Evolutionary conservation across 306 rosid species (phyloP), one percentile per base, ranked within the genome.

Genomic region (Spatholobus suberectus): DNA sequence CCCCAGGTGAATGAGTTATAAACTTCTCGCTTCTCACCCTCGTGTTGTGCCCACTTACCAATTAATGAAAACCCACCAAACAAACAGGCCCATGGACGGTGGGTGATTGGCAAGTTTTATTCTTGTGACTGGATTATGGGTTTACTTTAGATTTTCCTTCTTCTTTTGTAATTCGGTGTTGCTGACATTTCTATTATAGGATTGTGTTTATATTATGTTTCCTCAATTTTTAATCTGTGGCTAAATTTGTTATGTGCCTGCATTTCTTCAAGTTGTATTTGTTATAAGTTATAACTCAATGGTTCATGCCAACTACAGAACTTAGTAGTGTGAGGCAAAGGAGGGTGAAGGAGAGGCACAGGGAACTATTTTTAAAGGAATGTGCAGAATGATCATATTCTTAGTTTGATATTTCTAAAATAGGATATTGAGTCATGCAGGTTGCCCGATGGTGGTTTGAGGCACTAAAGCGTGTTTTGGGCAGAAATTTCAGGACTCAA

Each of bases 1-100:
- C 65, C 38, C 71, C 82, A 78, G 89, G 89, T 86, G 34, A 78
- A 38, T 13, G 18, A 82, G 17, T 12, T 23, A 17, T 52, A 15
- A 52, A 13, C 29, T 32, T 68, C n/a, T 55, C 75, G 32, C 37
- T 21, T 69, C 5, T 3, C 58, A 26, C 70, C 9, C 17, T n/a
- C 27, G 68, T 82, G 8, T 4, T 23, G 23, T 82, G 21, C 11
- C 57, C 38, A 5, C 54, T 18, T 77, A 0, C 17, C 32, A 26
- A 24, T 58, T 11, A 21, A 77, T 73, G 20, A 49, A 27, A 26
- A 5, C 21, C 69, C 38, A 62, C 40, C 70, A 34, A 62, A 29
- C 46, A 74, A 32, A 26, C 11, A 49, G 7, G 62, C 40, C 27
- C 20, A 18, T 21, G 24, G 27, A 34, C 34, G 21, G 0, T n/a